Evolutionary conservation across 352 stramenopile species (phyloP).

Genomic region (Globisporangium heterothallicum): DNA sequence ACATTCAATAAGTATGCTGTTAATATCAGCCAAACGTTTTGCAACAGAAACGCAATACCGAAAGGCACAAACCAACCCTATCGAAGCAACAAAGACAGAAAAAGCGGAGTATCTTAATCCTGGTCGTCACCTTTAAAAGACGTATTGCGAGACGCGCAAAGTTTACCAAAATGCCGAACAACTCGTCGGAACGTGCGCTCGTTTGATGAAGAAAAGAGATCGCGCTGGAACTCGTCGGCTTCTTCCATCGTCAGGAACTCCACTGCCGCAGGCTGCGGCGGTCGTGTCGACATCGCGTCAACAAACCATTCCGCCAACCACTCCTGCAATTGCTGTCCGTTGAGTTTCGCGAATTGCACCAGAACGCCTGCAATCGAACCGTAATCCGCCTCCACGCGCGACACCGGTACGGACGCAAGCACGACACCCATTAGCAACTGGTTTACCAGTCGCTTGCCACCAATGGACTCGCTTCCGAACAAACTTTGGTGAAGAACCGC

Average conservation of each 20-base stretch:
- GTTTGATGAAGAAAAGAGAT: conserved; percentile 53
- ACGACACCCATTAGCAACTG: conserved; percentile 60
- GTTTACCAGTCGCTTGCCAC: conserved; percentile 52
- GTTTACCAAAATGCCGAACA: conserved; percentile 75
- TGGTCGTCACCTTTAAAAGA: conserved; percentile 28
- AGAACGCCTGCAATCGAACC: conserved; percentile 71
- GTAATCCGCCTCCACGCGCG: conserved; percentile 74
- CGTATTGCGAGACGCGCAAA: conserved; percentile 74
- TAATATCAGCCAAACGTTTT: too few species aligned
- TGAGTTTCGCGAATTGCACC: conserved; percentile 61
- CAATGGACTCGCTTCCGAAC: conserved; percentile 9
- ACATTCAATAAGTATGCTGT: conserved; percentile 1
- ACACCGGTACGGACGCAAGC: conserved; percentile 46
- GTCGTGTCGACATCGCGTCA: conserved; percentile 30
- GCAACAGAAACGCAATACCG: neutral
- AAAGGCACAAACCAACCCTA: conserved; percentile 2
- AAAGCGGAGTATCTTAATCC: conserved; percentile 17
- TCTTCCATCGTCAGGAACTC: conserved; percentile 62
- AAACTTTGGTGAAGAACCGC: conserved; percentile 22
- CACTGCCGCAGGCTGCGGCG: conserved; percentile 34
- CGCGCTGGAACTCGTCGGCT: conserved; percentile 50
- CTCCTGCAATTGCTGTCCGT: conserved; percentile 50
- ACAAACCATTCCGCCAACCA: conserved; percentile 66
- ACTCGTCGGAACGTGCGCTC: conserved; percentile 72
- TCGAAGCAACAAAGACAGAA: conserved; percentile 5